Evolutionary conservation across 371 early-diverging fungal genomes (phyloP).

Genomic region (Circinella minor): DNA sequence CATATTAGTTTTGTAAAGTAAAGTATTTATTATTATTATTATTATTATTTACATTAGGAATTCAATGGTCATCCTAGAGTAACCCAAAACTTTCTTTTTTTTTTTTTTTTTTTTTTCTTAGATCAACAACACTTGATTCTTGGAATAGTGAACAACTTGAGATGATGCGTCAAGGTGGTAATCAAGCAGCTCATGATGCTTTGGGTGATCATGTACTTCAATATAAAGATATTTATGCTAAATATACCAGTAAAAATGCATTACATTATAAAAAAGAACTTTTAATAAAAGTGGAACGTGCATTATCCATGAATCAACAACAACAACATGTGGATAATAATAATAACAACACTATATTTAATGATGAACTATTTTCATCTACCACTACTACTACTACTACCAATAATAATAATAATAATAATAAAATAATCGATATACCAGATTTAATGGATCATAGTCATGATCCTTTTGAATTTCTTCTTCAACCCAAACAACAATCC

Average conservation of each 20-base stretch:
- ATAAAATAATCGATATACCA: neutral
- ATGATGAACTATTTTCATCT: no score
- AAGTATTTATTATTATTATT: slow-evolving; percentile 3
- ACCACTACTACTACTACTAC: neutral
- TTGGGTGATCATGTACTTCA: slow-evolving; percentile 29
- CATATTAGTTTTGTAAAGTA: slow-evolving; percentile 96
- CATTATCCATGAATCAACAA: neutral
- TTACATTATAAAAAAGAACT: slow-evolving; percentile 81
- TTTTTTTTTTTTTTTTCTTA: no score
- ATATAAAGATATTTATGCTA: slow-evolving; percentile 75
- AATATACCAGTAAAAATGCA: slow-evolving; percentile 81
- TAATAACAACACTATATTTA: no score
- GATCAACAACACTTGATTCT: slow-evolving; percentile 83
- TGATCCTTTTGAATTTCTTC: neutral
- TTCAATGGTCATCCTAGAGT: neutral
- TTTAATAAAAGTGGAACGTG: slow-evolving; percentile 22
- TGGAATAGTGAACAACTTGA: slow-evolving; percentile 94
- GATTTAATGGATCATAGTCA: neutral
- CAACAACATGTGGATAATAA: neutral
- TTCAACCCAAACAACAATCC: neutral
- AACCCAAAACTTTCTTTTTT: neutral
- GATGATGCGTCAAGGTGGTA: slow-evolving; percentile 87
- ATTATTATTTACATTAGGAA: neutral
- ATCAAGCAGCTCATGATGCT: slow-evolving; percentile 77
- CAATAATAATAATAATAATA: neutral